Percentiles rank a stretch among this genome's conserved stretches.
phyloP scores from a whole-genome alignment of 306 rosid genomes.

The Malus asiatica region DNA sequence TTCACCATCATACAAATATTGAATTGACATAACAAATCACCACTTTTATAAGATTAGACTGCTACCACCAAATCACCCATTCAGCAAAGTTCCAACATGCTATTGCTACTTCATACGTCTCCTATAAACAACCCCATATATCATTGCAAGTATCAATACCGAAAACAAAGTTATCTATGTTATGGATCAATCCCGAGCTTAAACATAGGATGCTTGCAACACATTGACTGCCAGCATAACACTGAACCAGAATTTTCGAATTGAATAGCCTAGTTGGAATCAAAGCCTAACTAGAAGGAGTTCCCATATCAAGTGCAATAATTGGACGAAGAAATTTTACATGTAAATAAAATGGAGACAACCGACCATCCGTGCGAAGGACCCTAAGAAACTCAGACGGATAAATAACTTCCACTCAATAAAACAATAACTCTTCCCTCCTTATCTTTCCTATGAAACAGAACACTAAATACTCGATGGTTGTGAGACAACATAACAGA shows the following conservation, averaged over 20 bases:
- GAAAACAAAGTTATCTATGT: not conserved
- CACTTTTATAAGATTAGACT: not conserved
- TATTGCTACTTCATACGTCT: not conserved
- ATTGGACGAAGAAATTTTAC: not conserved
- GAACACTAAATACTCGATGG: not conserved
- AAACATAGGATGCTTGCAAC: not conserved
- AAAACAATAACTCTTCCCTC: not conserved
- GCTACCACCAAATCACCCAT: not conserved
- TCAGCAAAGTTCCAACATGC: not conserved
- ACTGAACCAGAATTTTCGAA: not conserved
- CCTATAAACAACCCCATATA: not conserved
- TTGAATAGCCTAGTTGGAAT: not conserved
- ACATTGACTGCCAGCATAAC: not conserved
- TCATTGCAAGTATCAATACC: not conserved
- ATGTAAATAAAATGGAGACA: not conserved
- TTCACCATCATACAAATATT: not conserved
- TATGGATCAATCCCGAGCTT: not conserved
- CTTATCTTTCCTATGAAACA: no score
- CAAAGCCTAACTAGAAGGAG: not conserved
- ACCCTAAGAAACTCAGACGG: not conserved
- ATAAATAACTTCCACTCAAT: not conserved
- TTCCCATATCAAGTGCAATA: not conserved
- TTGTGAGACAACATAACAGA: not conserved
- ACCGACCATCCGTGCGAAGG: not conserved
- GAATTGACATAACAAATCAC: no score